A percentile compares a stretch with the other conserved stretches of the same genome.
Conservation (phyloP, 2,329 filamentous ascomycete species). For the Neospermospora avenae region DNA sequence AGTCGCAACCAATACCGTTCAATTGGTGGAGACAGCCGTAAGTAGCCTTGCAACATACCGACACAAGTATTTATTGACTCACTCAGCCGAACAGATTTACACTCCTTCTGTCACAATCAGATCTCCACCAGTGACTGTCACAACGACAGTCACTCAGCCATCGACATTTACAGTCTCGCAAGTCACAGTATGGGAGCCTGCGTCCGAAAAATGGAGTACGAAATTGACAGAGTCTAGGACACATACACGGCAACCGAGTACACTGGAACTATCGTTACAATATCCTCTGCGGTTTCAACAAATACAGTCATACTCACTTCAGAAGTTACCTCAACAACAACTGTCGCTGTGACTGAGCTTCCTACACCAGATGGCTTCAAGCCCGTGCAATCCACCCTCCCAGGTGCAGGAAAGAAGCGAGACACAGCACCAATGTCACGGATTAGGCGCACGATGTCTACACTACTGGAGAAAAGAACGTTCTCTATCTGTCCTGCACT, state of each 20-base stretch:
- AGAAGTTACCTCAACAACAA: not conserved
- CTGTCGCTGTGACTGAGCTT: not conserved
- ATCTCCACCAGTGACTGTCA: not conserved
- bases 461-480: not conserved
- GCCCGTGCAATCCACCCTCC: not conserved
- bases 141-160: not conserved
- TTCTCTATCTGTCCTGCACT: not conserved
- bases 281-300: not conserved
- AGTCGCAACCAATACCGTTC: not conserved
- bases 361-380: not conserved
- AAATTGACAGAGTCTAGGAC: not conserved
- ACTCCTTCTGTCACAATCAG: not conserved
- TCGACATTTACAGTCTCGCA: not conserved
- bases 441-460: not conserved
- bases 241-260: not conserved
- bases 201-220: too few relatives aligned
- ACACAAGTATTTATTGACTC: not conserved
- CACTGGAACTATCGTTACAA: not conserved
- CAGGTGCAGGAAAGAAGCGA: not conserved
- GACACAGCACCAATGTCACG: not conserved
- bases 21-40: not conserved
- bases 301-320: not conserved
- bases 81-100: not conserved
- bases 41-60: not conserved
- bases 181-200: slow-evolving; percentile 2